Evolutionary conservation across 805 yeast genomes (phyloP), one percentile per base, ranked within the genome.

Genomic region (Sugiyamaella chiloensis): DNA sequence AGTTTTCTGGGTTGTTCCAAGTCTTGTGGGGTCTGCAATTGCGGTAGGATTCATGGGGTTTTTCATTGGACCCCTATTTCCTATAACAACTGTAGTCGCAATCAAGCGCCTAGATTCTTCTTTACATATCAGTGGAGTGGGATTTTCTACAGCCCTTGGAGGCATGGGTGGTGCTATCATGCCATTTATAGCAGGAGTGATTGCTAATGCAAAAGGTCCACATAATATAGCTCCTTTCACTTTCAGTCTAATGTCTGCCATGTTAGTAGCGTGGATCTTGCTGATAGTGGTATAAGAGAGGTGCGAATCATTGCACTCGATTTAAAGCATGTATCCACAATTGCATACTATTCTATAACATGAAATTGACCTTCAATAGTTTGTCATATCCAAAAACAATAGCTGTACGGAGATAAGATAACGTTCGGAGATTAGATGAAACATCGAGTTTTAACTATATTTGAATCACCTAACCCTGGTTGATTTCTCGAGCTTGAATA

Each of bases 101-200:
- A 64, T 85, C 36, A 78, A 79, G 46, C 66, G 79, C 1, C 61
- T 87, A 35, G 95, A 95, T 0, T 63, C 67, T 20, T 73, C 71
- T 35, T 65, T 74, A 46, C 84, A 83, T 43, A 75, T 84, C 7
- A 65, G 78, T 12, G 89, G 87, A 1, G 74, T 87, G 5, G 89
- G 95, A 0, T 70, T 84, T 44, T 78, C 84, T 16, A 80, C 88
- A 47, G 88, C 93, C 0, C 60, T 86, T 51, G 95, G 93, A 4
- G 90, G 91, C 3, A 78, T 83, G n/a, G 95, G 95, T 1, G 85
- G 83, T n/a, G 91, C 95, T 0, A 72, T 78, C 0, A 52, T 86
- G 4, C 91, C 95, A 1, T 83, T 79, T 52, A 45, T 78, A 2
- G 71, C 81, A 24, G 95, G 95, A 7, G 59, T 62, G 23, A 53